Percentiles rank a stretch among this genome's conserved stretches.
Conservation (phyloP, 139 green algal species). For the Chlorella sp. region DNA sequence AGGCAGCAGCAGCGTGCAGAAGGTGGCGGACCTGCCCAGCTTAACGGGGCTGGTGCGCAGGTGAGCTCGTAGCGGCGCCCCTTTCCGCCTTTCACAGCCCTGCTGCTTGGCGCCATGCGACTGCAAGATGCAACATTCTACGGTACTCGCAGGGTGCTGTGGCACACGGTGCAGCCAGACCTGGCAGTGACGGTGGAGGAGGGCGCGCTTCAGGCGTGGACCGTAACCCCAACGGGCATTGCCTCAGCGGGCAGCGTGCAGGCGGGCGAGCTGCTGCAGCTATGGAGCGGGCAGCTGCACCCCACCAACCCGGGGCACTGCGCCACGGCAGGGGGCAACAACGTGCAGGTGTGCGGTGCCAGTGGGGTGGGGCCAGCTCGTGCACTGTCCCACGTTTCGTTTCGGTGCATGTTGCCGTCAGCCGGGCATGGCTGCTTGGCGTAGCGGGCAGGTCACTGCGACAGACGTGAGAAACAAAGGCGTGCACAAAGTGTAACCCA, state of each 20-base stretch:
- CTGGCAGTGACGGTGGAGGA: constrained; percentile 47
- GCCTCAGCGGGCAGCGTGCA: neutral
- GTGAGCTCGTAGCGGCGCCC: too few species aligned
- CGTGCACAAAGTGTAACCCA: too few species aligned
- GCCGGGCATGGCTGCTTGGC: too few species aligned
- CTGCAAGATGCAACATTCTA: too few species aligned
- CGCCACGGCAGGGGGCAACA: constrained; percentile 44
- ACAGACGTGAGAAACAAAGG: too few species aligned
- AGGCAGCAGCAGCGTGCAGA: constrained; percentile 15
- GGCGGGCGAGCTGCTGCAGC: constrained; percentile 46
- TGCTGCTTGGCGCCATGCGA: too few species aligned
- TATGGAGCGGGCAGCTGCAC: constrained; percentile 55
- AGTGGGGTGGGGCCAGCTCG: too few species aligned
- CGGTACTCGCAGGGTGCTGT: constrained; percentile 35
- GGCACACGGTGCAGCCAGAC: constrained; percentile 28
- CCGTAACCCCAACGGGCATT: constrained; percentile 19
- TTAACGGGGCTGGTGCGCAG: constrained; percentile 2
- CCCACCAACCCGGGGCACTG: constrained; percentile 33
- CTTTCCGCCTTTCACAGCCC: too few species aligned
- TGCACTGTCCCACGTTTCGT: too few species aligned
- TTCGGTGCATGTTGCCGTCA: too few species aligned
- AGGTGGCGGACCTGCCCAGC: constrained; percentile 31
- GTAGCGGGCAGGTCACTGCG: too few species aligned
- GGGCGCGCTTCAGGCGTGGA: constrained; percentile 39
- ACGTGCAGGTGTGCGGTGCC: constrained; percentile 40